A percentile compares a stretch with the other conserved stretches of the same genome.
Conservation (phyloP, 495 filamentous ascomycete genomes). For the Neurospora sp. region DNA sequence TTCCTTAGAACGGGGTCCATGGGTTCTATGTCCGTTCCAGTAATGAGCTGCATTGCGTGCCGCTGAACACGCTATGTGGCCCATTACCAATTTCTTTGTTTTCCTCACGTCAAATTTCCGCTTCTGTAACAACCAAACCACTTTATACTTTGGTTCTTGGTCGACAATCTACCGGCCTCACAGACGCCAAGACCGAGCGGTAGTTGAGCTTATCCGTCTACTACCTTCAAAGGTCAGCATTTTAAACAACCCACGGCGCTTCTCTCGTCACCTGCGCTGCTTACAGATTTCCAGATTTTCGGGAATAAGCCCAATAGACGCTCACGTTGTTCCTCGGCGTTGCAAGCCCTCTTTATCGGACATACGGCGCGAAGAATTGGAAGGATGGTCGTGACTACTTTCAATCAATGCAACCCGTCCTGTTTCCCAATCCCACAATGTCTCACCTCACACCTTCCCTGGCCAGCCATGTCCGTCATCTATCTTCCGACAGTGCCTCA, state of each 20-base stretch:
- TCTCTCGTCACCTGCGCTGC: background rate
- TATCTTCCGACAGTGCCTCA: background rate
- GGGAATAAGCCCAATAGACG: background rate
- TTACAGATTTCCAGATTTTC: background rate
- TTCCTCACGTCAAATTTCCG: background rate
- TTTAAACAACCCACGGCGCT: background rate
- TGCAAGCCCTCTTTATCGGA: background rate
- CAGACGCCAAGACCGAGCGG: background rate
- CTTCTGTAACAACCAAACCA: background rate
- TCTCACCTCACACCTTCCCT: background rate
- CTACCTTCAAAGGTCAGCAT: background rate
- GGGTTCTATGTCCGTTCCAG: background rate
- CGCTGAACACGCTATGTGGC: background rate
- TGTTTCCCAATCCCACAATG: background rate
- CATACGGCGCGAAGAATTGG: background rate
- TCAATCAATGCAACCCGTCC: background rate
- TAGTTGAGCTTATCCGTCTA: background rate
- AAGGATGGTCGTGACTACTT: background rate
- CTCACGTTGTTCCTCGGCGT: background rate
- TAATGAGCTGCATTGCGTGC: background rate
- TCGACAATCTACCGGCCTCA: background rate
- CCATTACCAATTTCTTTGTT: background rate
- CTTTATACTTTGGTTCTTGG: background rate
- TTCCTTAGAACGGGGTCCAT: background rate
- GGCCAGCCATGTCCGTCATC: background rate